Conservation (phyloP, 169 alveolate genomes). For the Cryptosporidium felis region DNA sequence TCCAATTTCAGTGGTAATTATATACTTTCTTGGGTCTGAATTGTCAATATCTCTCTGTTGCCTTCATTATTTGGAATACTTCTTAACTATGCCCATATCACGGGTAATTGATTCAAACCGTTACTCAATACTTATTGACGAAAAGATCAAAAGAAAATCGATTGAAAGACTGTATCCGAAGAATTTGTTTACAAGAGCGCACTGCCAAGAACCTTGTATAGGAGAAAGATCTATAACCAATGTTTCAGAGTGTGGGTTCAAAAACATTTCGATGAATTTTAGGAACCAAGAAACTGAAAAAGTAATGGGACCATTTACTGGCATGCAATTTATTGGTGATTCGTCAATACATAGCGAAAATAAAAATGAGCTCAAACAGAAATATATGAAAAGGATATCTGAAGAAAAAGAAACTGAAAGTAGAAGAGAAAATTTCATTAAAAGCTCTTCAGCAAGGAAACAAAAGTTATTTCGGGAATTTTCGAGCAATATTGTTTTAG, state of each 20-base stretch:
- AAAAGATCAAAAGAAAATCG: conserved; percentile 18
- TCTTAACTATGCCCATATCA: no score
- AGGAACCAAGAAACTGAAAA: not conserved
- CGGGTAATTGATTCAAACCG: conserved; percentile 44
- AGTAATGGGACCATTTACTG: not conserved
- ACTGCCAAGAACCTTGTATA: not conserved
- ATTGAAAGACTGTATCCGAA: conserved; percentile 33
- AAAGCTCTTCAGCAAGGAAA: conserved; percentile 19
- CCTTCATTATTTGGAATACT: no score
- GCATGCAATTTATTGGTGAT: not conserved
- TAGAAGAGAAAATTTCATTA: no score
- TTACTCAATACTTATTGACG: conserved; percentile 21
- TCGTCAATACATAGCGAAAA: not conserved
- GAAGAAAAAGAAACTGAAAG: no score
- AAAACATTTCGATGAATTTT: not conserved
- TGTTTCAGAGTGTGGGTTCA: not conserved
- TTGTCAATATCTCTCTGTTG: no score
- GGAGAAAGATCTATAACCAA: not conserved
- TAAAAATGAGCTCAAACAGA: not conserved
- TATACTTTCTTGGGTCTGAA: no score
- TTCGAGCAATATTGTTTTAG: conserved; percentile 23
- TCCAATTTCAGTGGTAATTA: no score
- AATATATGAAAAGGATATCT: no score
- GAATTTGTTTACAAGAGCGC: conserved; percentile 15
- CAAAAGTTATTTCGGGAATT: conserved; percentile 45